phyloP scores from a whole-genome alignment of 2,329 filamentous ascomycete species.

The Tolypocladium tundrense region DNA sequence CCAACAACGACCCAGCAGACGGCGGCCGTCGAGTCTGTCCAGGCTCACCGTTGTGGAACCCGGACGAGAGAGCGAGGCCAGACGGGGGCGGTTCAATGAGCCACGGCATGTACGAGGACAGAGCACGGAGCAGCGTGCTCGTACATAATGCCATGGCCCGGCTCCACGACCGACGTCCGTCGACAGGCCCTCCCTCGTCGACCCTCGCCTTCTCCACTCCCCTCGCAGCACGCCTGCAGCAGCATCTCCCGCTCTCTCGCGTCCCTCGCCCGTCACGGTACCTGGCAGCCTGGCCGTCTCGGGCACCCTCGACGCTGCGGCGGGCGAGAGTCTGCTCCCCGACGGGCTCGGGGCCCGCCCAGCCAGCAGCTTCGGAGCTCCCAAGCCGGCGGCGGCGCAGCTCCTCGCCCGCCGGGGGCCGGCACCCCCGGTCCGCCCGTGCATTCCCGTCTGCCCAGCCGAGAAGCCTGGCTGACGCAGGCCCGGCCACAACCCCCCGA shows the following conservation, averaged over 20 bases:
- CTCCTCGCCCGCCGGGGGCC: background rate
- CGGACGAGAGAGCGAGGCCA: background rate
- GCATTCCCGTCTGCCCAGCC: background rate
- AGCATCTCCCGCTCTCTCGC: constrained; percentile 2
- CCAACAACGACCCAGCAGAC: background rate
- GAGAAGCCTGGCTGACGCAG: background rate
- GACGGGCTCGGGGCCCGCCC: background rate
- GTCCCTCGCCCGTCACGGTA: constrained; percentile 4
- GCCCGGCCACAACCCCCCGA: constrained; percentile 5
- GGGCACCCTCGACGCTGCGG: background rate
- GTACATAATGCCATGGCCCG: background rate
- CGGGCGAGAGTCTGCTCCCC: background rate
- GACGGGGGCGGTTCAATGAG: background rate
- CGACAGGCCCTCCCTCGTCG: background rate
- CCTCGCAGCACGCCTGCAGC: constrained; percentile 4
- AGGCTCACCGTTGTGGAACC: background rate
- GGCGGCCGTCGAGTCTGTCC: background rate
- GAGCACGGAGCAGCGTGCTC: background rate
- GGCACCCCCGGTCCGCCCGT: background rate
- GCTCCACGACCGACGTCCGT: background rate
- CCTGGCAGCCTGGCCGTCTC: background rate
- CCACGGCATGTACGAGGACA: background rate
- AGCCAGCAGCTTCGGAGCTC: background rate
- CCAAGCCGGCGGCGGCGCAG: background rate
- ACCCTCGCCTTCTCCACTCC: constrained; percentile 4